phyloP scores from a whole-genome alignment of 1,139 yeast species.

The Pneumocystis jirovecii region DNA sequence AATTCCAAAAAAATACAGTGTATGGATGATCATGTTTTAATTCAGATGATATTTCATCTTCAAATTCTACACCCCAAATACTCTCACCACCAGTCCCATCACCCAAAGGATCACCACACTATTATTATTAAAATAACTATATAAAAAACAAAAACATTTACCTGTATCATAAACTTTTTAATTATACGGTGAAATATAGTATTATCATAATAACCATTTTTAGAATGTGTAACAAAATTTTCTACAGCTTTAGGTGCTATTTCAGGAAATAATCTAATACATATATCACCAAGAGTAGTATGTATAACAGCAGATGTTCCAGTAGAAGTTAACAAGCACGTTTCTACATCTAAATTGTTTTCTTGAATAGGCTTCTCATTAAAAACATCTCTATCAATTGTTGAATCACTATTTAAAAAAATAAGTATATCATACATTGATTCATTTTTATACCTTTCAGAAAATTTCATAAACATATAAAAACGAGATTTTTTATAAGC shows the following conservation, averaged over 20 bases:
- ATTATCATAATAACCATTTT: slow-evolving; percentile 29
- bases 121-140: slow-evolving; percentile 19
- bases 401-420: slow-evolving; percentile 13
- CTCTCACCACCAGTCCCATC: slow-evolving; percentile 38
- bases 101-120: slow-evolving; percentile 36
- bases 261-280: slow-evolving; percentile 26
- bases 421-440: neutral
- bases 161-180: slow-evolving; percentile 38
- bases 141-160: neutral
- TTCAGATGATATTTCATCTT: slow-evolving; percentile 31
- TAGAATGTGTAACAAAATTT: slow-evolving; percentile 30
- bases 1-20: slow-evolving; percentile 19
- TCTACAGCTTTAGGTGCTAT: slow-evolving; percentile 33
- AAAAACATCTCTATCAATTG: slow-evolving; percentile 17
- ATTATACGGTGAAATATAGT: slow-evolving; percentile 36
- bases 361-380: slow-evolving; percentile 18
- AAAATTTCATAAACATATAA: slow-evolving; percentile 23
- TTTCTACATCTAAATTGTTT: slow-evolving; percentile 13
- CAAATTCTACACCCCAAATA: slow-evolving; percentile 29
- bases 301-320: slow-evolving; percentile 24
- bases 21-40: slow-evolving; percentile 31
- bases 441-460: slow-evolving; percentile 11
- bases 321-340: neutral
- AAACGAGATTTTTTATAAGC: slow-evolving; percentile 24
- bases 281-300: slow-evolving; percentile 36